Conservation (phyloP, 139 green algal genomes). For the Bryopsis sp. region DNA sequence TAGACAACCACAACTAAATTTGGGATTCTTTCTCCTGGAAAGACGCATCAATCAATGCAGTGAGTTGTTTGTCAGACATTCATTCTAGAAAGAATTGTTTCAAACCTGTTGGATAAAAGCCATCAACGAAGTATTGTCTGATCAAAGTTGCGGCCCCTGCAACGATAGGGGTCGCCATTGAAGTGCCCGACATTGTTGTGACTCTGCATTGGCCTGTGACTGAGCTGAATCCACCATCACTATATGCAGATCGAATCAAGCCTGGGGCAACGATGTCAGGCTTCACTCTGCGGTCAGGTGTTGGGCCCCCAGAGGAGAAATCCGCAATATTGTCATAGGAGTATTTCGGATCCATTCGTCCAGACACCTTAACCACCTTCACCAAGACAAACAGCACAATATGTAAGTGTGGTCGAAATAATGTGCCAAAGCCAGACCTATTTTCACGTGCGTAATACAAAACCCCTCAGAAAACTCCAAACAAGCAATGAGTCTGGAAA, state of each 20-base stretch:
- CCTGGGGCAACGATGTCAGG: constrained; percentile 77
- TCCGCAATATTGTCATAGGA: constrained; percentile 47
- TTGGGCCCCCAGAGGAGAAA: constrained; percentile 59
- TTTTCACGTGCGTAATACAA: too few species aligned
- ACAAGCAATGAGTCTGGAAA: too few species aligned
- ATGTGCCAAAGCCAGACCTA: too few species aligned
- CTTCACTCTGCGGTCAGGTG: constrained; percentile 71
- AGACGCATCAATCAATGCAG: too few species aligned
- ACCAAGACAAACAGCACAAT: too few species aligned
- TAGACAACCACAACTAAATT: too few species aligned
- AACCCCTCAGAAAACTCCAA: too few species aligned
- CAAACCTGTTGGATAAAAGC: constrained; percentile 53
- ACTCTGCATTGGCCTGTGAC: constrained; percentile 3
- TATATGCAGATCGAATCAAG: constrained; percentile 33
- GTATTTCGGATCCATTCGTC: not conserved
- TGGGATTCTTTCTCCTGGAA: too few species aligned
- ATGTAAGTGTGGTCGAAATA: not conserved
- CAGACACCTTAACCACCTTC: too few species aligned
- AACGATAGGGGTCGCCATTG: constrained; percentile 77
- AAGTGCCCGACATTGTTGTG: constrained; percentile 54
- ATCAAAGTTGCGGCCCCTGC: constrained; percentile 45
- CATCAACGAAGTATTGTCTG: constrained; percentile 76
- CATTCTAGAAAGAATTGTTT: too few species aligned
- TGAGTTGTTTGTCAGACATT: too few species aligned
- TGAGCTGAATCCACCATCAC: not conserved